Conservation (phyloP, 306 rosid species). For the Glycine tomentella region DNA sequence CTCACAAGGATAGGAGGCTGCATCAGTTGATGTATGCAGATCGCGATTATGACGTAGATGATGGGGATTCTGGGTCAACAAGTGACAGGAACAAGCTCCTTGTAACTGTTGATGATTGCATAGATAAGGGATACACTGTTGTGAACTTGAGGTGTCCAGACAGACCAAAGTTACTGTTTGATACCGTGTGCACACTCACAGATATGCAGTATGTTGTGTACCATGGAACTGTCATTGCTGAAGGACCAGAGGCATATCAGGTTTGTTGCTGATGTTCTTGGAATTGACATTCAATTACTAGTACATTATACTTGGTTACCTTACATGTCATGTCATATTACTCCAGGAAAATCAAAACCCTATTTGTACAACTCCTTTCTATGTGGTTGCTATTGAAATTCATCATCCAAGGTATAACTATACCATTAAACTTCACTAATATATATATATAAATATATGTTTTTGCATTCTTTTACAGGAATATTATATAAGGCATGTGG, state of each 20-base stretch:
- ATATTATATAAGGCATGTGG: constrained; percentile 86
- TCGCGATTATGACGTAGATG: constrained; percentile 78
- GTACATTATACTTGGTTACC: constrained; percentile 2
- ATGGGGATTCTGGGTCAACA: constrained; percentile 56
- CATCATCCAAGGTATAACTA: not conserved
- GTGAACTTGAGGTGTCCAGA: constrained; percentile 94
- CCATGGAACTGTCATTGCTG: constrained; percentile 89
- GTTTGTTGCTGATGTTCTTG: constrained; percentile 51
- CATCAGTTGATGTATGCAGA: constrained; percentile 99
- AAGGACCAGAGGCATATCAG: constrained; percentile 97
- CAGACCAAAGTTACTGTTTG: constrained; percentile 87
- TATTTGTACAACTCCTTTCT: constrained; percentile 24
- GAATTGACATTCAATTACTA: constrained; percentile 10
- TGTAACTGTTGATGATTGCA: constrained; percentile 77
- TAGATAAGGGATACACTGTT: constrained; percentile 89
- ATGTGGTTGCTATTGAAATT: constrained; percentile 10
- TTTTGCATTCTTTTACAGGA: constrained; percentile 58
- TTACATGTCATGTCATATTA: constrained; percentile 6
- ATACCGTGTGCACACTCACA: constrained; percentile 87
- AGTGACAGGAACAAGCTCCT: constrained; percentile 66
- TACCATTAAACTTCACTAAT: constrained; percentile 12
- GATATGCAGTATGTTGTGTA: constrained; percentile 97
- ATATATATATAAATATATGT: not conserved
- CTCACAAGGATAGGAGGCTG: constrained; percentile 96
- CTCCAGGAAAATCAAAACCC: constrained; percentile 19